phyloP scores from a whole-genome alignment of 2,329 filamentous ascomycete genomes.

The Fusarium tricinctum region DNA sequence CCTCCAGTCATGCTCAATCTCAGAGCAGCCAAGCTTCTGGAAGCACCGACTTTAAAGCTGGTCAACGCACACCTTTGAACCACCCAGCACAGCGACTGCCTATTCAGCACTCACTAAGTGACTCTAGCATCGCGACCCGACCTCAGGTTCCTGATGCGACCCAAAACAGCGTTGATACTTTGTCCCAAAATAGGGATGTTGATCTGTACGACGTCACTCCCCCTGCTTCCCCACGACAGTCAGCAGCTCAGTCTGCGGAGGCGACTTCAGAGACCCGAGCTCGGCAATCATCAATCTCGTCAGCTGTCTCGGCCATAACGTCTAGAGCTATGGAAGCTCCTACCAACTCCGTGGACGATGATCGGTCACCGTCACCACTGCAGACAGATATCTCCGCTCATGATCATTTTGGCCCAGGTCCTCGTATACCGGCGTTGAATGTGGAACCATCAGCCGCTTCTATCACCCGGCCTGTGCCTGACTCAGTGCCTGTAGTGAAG shows the following conservation, averaged over 20 bases:
- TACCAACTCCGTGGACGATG: constrained; percentile 11
- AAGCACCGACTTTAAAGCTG: constrained; percentile 21
- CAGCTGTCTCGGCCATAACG: constrained; percentile 24
- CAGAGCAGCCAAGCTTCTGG: not conserved
- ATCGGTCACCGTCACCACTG: constrained; percentile 15
- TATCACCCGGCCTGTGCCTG: constrained; percentile 25
- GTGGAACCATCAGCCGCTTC: constrained; percentile 50
- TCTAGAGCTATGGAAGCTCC: constrained; percentile 35
- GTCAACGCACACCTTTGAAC: not conserved
- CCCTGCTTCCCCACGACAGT: constrained; percentile 57
- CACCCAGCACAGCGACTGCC: constrained; percentile 26
- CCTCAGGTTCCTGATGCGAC: constrained; percentile 45
- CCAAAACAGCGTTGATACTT: constrained; percentile 54
- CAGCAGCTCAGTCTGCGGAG: constrained; percentile 12
- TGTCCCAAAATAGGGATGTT: constrained; percentile 53
- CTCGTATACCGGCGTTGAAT: constrained; percentile 48
- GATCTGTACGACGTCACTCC: constrained; percentile 65
- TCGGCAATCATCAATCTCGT: constrained; percentile 38
- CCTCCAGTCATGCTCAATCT: constrained; percentile 1
- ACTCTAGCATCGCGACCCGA: constrained; percentile 52
- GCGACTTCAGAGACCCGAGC: constrained; percentile 12
- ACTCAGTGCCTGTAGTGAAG: constrained; percentile 43
- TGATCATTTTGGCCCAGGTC: constrained; percentile 13
- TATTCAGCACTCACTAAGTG: constrained; percentile 56
- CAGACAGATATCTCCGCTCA: constrained; percentile 20